Evolutionary conservation across 208 protist species (phyloP), one percentile per base, ranked within the genome.

Genomic region (Porcisia hertigi): DNA sequence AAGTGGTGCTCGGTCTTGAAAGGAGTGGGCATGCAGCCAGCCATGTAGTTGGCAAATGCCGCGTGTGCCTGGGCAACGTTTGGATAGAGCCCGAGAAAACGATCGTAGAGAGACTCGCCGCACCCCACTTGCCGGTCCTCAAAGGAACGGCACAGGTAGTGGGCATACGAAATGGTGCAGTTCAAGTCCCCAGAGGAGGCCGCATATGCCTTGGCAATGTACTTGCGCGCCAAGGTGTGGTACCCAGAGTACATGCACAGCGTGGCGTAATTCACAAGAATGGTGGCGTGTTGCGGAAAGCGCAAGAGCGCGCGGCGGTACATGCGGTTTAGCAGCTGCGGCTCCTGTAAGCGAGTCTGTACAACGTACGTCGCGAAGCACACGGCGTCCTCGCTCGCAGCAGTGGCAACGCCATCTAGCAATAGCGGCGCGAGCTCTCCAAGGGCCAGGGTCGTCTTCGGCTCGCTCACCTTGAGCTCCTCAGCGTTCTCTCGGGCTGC

Each of bases 251-350:
- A 85, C 60, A 80, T 82, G 83, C 91, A 95, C 62, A 95, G 86
- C 23, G 86, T 91, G 34, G 91, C 88, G 83, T 95, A 95, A 82
- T 95, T 95, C 34, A 92, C 84, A 23, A 93, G 79, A 25, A 95
- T 80, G 30, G 87, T 88, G 30, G 85, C 80, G 77, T 87, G 77
- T 1, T 69, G 66, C 9, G 91, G 87, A 71, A 93, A 95, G 43
- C 86, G 85, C 41, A 69, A 71, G 34, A 95, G 69, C 3, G 88
- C 89, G 5, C 77, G 59, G 62, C 85, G 85, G 79, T 93, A 95
- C 69, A 92, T 82, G 52, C 80, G 72, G 69, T 93, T 95, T 39
- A 95, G 81, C 79, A 93, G 75, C 52, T 76, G 78, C 34, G 87
- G 78, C 60, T 89, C 79, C 65, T 83, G 60, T 66, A 91, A 82